A percentile compares a stretch with the other conserved stretches of the same genome.
These are phyloP conservation scores for Dinochytrium kinnereticum DNA, from an alignment of 371 early-diverging fungal genomes.

Conservation along the genomic window DNA sequence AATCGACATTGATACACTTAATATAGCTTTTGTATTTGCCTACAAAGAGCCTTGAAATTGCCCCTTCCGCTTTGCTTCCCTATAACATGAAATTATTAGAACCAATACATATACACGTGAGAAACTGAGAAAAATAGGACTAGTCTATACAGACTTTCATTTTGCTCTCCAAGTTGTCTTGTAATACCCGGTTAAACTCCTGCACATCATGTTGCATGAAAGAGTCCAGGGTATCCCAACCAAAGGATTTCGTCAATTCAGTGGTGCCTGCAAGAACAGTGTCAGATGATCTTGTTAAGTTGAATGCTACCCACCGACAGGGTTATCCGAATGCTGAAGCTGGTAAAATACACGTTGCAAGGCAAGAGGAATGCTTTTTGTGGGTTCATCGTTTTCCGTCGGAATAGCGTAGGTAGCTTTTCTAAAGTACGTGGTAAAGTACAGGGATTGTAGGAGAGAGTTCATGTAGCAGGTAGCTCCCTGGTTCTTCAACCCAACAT, in stretches of 20 bases:
- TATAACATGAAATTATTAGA: conserved; percentile 33
- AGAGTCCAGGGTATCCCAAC: conserved; percentile 94
- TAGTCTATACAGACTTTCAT: conserved; percentile 91
- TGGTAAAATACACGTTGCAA: conserved; percentile 96
- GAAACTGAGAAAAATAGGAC: too few relatives aligned
- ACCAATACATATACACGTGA: too few relatives aligned
- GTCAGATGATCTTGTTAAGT: too few relatives aligned
- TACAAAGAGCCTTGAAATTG: conserved; percentile 85
- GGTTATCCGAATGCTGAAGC: conserved; percentile 68
- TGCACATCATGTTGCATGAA: conserved; percentile 98
- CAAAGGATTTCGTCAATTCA: conserved; percentile 95
- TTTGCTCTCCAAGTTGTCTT: conserved; percentile 93
- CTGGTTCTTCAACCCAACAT: conserved; percentile 95
- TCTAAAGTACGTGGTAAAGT: conserved; percentile 94
- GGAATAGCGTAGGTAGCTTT: conserved; percentile 88
- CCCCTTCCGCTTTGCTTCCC: conserved; percentile 92
- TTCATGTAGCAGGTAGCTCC: conserved; percentile 99
- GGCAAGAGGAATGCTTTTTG: conserved; percentile 84
- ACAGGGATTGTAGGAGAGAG: conserved; percentile 96
- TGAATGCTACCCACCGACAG: conserved; percentile 80
- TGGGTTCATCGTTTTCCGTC: conserved; percentile 84
- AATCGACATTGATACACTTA: conserved; percentile 92
- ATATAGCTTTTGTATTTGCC: conserved; percentile 96
- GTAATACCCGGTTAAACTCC: conserved; percentile 95
- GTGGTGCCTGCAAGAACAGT: conserved; percentile 65